Evolutionary conservation across 495 filamentous ascomycete genomes (phyloP).

Genomic region (Sabuloglossum arenarium): DNA sequence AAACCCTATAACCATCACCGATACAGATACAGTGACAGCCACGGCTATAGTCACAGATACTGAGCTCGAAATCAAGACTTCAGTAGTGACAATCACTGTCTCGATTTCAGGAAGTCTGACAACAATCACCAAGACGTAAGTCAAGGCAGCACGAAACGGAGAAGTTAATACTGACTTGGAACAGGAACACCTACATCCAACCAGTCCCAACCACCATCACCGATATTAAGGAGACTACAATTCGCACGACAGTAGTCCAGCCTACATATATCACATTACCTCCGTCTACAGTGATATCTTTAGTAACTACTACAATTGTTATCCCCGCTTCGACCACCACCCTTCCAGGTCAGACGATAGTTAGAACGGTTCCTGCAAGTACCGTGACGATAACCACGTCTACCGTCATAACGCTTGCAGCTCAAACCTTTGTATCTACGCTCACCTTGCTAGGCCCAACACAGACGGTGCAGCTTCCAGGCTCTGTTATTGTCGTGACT

Average conservation of each 20-base stretch:
- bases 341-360: not conserved
- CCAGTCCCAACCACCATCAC: not conserved
- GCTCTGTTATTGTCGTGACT: not conserved
- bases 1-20: not conserved
- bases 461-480: not conserved
- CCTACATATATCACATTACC: not conserved
- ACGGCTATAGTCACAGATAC: not conserved
- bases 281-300: not conserved
- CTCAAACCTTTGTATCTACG: not conserved
- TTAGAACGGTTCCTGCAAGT: not conserved
- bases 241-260: not conserved
- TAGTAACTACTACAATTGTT: not conserved
- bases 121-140: not conserved
- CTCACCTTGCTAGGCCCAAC: not conserved
- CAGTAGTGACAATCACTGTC: not conserved
- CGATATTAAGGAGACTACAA: no score
- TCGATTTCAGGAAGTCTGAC: not conserved
- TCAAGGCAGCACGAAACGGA: no score
- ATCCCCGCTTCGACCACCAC: slow-evolving; percentile 3
- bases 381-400: not conserved
- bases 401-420: not conserved
- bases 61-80: not conserved
- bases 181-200: not conserved
- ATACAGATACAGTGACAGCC: not conserved
- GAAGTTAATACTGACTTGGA: no score